Conservation (phyloP, 2,329 filamentous ascomycete genomes). For the Diaporthe destruens region DNA sequence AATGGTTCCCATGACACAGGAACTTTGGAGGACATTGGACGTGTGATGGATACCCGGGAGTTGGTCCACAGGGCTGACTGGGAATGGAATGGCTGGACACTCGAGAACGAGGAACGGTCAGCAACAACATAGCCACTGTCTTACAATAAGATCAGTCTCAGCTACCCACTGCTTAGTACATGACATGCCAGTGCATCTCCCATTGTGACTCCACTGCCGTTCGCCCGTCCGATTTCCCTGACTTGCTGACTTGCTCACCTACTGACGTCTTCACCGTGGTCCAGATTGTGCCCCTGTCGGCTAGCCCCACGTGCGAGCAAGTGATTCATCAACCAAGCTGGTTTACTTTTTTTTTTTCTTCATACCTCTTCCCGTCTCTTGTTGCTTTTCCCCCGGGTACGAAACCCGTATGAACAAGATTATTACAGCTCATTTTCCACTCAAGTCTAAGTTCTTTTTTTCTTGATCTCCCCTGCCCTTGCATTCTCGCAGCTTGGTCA, state of each 20-base stretch:
- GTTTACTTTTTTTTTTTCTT: not conserved
- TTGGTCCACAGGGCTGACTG: conserved; percentile 30
- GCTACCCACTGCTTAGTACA: conserved; percentile 20
- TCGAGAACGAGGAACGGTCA: conserved; percentile 18
- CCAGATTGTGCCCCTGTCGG: not conserved
- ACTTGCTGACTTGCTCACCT: not conserved
- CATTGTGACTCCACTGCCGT: not conserved
- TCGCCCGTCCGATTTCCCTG: not conserved
- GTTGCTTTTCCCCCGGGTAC: conserved; percentile 23
- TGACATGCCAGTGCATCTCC: not conserved
- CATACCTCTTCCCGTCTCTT: not conserved
- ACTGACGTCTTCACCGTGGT: not conserved
- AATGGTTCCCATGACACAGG: conserved; percentile 1
- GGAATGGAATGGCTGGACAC: conserved; percentile 15
- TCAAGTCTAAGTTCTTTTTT: conserved; percentile 6
- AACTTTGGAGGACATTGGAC: not conserved
- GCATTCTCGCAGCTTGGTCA: conserved; percentile 26
- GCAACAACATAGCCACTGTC: conserved; percentile 27
- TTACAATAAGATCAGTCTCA: conserved; percentile 38
- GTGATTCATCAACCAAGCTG: conserved; percentile 27
- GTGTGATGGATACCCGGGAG: not conserved
- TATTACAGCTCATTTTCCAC: conserved; percentile 18
- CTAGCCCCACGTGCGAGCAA: conserved; percentile 22
- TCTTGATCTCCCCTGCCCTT: conserved; percentile 21
- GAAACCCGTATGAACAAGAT: conserved; percentile 10